Evolutionary conservation across 2,329 filamentous ascomycete genomes (phyloP), one percentile per base, ranked within the genome.

Genomic region (Pyrenophora graminea): DNA sequence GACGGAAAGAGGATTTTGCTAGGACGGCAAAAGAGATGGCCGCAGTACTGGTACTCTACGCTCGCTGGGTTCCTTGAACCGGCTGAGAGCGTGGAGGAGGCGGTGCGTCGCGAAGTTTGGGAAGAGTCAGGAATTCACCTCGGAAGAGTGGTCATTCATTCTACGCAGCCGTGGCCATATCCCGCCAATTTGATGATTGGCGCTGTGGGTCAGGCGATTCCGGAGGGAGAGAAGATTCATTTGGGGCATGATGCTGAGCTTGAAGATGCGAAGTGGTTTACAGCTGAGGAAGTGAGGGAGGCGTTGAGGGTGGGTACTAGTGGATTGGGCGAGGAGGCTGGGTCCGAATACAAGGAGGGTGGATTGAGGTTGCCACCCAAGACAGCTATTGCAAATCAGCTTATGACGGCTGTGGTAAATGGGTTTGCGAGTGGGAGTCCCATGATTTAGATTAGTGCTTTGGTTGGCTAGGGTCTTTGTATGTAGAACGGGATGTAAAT

Each of bases 331-430:
- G 87, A 88, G 36, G 70, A 78, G 1, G 77, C 87, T 1, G 82
- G 84, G 0, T 76, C 82, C 34, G 87, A 81, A 9, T 92, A 91
- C 67, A 87, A 85, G 69, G 85, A 92, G 70, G 91, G 91, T 0
- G 84, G 81, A 3, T 73, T 99, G 76, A 83, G 90, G 48, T 74
- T 99, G 68, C 94, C 94, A 39, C 91, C 91, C 2, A 77, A 81
- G 51, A 96, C 91, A 31, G 93, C 94, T 1, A 97, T 99, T 80
- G 94, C 94, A 13, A 89, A 97, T 73, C 89, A 92, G 70, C 75
- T 97, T 68, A 85, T 99, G 63, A 81, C 79, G 45, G 90, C 91
- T 1, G 91, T 96, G 12, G 83, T 87, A 0, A 84, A 86, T 45
- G 91, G 91, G 0, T 94, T 89, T 70, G 76, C 89, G 53, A 80